Evolutionary conservation across 768 basidiomycete genomes (phyloP).

Genomic region (Suillus tomentosus): DNA sequence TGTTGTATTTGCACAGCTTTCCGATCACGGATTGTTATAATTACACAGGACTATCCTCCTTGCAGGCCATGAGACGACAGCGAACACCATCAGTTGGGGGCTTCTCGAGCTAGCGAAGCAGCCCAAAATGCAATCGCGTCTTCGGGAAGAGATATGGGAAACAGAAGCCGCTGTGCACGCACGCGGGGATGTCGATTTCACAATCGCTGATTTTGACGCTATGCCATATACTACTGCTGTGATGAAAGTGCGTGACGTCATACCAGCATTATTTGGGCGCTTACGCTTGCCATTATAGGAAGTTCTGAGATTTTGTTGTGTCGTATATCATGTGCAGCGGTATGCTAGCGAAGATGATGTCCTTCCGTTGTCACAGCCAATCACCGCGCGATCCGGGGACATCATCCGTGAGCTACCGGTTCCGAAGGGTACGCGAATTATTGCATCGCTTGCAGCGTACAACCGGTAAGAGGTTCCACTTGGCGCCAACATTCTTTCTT

Average conservation of each 20-base stretch:
- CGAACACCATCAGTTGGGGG: conserved; percentile 60
- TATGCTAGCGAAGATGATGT: conserved; percentile 54
- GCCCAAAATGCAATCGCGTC: conserved; percentile 56
- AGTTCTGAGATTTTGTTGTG: conserved; percentile 49
- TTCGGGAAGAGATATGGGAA: conserved; percentile 57
- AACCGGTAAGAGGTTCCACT: conserved; percentile 42
- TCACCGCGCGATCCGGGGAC: conserved; percentile 48
- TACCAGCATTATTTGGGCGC: neutral
- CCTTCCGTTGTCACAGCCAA: conserved; percentile 58
- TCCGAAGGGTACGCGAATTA: conserved; percentile 51
- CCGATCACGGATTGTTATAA: neutral
- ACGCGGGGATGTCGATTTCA: conserved; percentile 42
- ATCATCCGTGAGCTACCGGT: conserved; percentile 45
- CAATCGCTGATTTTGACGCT: conserved; percentile 45
- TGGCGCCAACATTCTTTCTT: neutral
- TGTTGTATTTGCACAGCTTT: neutral
- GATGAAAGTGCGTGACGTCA: conserved; percentile 38
- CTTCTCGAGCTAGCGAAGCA: conserved; percentile 62
- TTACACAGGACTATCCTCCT: conserved; percentile 44
- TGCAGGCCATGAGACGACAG: conserved; percentile 63
- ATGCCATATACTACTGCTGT: conserved; percentile 52
- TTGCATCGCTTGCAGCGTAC: conserved; percentile 55
- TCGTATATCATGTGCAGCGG: conserved; percentile 54
- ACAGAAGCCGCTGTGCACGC: conserved; percentile 27
- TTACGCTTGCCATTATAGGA: conserved; percentile 35